Conservation (phyloP, 805 yeast genomes). For the Lachancea fermentati region DNA sequence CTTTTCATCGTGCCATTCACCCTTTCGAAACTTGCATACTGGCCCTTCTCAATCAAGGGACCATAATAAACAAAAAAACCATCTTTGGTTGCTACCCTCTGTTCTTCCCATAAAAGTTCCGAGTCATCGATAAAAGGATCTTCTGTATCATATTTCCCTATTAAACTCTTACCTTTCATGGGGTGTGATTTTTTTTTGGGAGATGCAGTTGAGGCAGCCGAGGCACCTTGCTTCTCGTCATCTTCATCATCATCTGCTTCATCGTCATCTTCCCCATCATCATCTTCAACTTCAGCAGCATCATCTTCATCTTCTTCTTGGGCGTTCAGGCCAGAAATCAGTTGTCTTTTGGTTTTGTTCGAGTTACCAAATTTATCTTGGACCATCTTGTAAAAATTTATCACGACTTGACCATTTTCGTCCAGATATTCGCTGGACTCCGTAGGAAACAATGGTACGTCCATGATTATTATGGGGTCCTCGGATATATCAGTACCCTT, state of each 20-base stretch:
- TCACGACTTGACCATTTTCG: slow-evolving; percentile 32
- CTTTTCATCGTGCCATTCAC: slow-evolving; percentile 41
- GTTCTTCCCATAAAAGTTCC: slow-evolving; percentile 89
- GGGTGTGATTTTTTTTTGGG: slow-evolving; percentile 33
- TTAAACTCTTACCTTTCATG: slow-evolving; percentile 58
- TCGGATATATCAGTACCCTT: slow-evolving; percentile 11
- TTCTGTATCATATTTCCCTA: slow-evolving; percentile 84
- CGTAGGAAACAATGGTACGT: slow-evolving; percentile 28
- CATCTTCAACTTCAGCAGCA: slow-evolving; percentile 13
- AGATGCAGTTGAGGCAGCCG: slow-evolving; percentile 16
- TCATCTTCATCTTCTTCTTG: slow-evolving; percentile 12
- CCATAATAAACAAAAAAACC: slow-evolving; percentile 97
- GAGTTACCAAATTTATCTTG: slow-evolving; percentile 16
- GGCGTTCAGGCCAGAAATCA: slow-evolving; percentile 19
- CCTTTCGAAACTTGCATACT: slow-evolving; percentile 42
- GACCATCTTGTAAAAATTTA: slow-evolving; percentile 24
- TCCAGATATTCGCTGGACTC: slow-evolving; percentile 27
- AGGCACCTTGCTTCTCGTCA: slow-evolving; percentile 19
- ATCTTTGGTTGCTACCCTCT: slow-evolving; percentile 84
- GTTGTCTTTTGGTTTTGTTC: slow-evolving; percentile 20
- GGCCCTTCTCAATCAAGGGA: slow-evolving; percentile 64
- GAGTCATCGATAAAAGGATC: slow-evolving; percentile 97
- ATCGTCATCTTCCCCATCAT: slow-evolving; percentile 24
- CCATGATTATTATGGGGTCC: slow-evolving; percentile 24
- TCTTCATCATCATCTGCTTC: slow-evolving; percentile 22